Evolutionary conservation across 1,284 basidiomycete genomes (phyloP), one percentile per base, ranked within the genome.

Genomic region (Rhodotorula sp.): DNA sequence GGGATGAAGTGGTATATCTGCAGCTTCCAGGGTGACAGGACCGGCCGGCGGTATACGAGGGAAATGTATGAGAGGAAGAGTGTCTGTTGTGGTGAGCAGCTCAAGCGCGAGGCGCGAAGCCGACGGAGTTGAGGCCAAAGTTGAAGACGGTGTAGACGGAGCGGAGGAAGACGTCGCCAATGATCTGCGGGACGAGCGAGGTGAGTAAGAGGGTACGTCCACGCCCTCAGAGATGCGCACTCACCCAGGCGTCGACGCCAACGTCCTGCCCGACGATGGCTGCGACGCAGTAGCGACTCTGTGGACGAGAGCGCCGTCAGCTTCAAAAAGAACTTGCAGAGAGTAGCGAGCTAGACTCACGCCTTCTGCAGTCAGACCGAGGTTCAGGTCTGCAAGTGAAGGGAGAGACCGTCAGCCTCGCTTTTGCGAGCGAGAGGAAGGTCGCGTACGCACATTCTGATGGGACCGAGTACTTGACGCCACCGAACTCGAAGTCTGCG

Each of bases 81-180:
- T 28, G 50, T 58, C 40, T 51, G 47, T 51, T 11, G 34, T 4
- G 11, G 13, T 13, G 8, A 22, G 1, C 26, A 18, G 48, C 31
- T 62, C 30, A 62, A 11, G 61, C 61, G 37, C 54, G 50, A 30
- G 24, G 18, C 30, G 52, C 67, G 75, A 83, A 82, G 37, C 82
- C 82, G 71, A 83, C 80, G 15, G 76, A 75, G 71, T 77, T 79
- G 59, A 78, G 76, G 62, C 75, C 80, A 31, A 79, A 73, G 76
- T 82, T 79, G 72, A 83, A 83, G 55, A 80, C 76, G 28, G 78
- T 76, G 65, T 78, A 77, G 46, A 76, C 76, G 40, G 71, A 66
- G 67, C 76, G 68, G 24, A 79, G 64, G 71, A 77, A 80, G 22
- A 64, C 65, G 46, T 31, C 59, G 15, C 63, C 58, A n/a, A 65